A percentile compares a stretch with the other conserved stretches of the same genome.
Conservation (phyloP, 345 rosid species). For the Cardamine chenopodiifolia region DNA sequence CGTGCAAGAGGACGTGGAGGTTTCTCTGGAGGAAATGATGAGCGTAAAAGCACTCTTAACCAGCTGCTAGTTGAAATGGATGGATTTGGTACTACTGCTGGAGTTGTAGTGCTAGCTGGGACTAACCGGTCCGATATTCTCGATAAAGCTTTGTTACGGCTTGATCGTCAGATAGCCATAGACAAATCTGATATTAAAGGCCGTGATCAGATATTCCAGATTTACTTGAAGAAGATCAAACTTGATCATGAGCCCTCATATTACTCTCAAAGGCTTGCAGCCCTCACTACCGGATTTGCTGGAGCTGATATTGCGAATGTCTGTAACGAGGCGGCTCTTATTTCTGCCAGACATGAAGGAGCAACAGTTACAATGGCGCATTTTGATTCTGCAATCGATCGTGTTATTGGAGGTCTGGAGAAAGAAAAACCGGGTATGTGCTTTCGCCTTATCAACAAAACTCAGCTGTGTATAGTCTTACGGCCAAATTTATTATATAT, state of each 20-base stretch:
- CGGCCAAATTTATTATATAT: background rate
- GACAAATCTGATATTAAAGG: constrained; percentile 96
- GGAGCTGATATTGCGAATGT: constrained; percentile 99
- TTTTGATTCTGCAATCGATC: constrained; percentile 90
- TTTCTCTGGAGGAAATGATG: constrained; percentile 80
- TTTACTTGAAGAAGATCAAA: constrained; percentile 80
- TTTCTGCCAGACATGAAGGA: constrained; percentile 80
- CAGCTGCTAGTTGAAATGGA: constrained; percentile 97
- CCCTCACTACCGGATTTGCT: constrained; percentile 96
- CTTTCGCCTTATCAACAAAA: background rate
- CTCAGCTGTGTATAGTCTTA: background rate
- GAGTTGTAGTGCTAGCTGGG: constrained; percentile 94
- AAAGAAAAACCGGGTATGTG: constrained; percentile 87
- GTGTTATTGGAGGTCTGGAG: constrained; percentile 96
- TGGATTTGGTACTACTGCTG: constrained; percentile 93
- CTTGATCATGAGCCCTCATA: constrained; percentile 79
- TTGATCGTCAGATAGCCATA: constrained; percentile 87
- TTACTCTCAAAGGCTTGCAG: constrained; percentile 87
- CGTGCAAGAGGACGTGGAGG: constrained; percentile 98
- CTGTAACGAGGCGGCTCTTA: constrained; percentile 92
- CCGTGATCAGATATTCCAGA: constrained; percentile 83
- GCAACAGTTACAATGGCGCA: constrained; percentile 71
- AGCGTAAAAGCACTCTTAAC: constrained; percentile 96
- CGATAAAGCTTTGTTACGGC: constrained; percentile 87
- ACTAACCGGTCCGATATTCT: constrained; percentile 94